phyloP scores from a whole-genome alignment of 106 monocot species.

The Dendrobium huoshanense region DNA sequence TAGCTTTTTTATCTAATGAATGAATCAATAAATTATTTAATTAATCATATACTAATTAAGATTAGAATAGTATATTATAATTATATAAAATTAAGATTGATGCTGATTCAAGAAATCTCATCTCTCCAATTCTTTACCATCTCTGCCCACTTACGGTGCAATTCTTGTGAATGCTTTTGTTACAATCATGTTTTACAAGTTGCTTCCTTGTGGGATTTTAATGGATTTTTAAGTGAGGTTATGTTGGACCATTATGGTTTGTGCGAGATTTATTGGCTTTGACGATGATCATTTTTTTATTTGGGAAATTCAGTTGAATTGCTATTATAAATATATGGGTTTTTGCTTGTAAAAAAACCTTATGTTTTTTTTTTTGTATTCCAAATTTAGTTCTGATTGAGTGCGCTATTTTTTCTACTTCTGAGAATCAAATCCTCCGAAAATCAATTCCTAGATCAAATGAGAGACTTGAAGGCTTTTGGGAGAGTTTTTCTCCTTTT shows the following conservation, averaged over 20 bases:
- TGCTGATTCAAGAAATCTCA: neutral
- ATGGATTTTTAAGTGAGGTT: neutral
- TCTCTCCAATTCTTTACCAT: neutral
- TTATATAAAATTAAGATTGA: neutral
- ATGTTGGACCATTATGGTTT: neutral
- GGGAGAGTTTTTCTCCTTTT: neutral
- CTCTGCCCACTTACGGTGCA: neutral
- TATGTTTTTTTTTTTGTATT: neutral
- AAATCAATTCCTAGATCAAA: too few species aligned
- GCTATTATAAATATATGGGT: neutral
- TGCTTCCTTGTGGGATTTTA: neutral
- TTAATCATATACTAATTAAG: neutral
- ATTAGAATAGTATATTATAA: neutral
- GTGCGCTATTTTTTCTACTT: too few species aligned
- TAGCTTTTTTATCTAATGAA: neutral
- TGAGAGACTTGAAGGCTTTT: too few species aligned
- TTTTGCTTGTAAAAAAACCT: neutral
- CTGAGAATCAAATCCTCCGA: too few species aligned
- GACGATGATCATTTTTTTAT: neutral
- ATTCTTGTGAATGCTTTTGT: neutral
- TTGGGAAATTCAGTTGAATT: neutral
- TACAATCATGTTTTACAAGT: neutral
- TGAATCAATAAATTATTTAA: neutral
- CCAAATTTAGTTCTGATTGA: neutral
- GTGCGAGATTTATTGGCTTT: too few species aligned